phyloP scores from a whole-genome alignment of 768 basidiomycete genomes.

The Kwoniella dendrophila region DNA sequence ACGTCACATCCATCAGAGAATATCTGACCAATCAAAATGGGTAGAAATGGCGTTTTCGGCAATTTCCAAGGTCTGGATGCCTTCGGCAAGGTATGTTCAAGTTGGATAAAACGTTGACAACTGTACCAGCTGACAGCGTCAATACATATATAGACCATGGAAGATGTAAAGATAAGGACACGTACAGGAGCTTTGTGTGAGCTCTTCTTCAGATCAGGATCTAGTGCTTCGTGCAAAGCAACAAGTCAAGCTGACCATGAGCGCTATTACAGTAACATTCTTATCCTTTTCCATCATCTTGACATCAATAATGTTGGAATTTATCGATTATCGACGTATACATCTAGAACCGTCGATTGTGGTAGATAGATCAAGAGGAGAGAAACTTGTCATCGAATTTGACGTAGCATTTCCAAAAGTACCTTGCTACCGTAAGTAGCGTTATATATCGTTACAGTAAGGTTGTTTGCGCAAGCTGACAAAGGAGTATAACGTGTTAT shows the following conservation, averaged over 20 bases:
- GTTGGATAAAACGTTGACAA: not conserved
- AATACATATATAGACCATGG: constrained; percentile 73
- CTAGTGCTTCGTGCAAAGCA: too few relatives aligned
- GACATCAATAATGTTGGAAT: constrained; percentile 88
- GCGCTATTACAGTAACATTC: constrained; percentile 71
- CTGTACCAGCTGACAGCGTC: not conserved
- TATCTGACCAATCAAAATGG: constrained; percentile 42
- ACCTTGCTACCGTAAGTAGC: constrained; percentile 86
- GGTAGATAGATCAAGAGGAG: constrained; percentile 92
- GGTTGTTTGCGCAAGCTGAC: constrained; percentile 6
- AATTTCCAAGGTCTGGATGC: constrained; percentile 88
- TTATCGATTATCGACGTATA: constrained; percentile 88
- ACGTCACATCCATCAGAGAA: not conserved
- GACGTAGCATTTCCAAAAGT: constrained; percentile 95
- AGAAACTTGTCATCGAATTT: constrained; percentile 86
- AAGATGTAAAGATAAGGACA: constrained; percentile 99
- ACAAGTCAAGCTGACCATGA: not conserved
- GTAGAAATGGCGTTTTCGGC: constrained; percentile 56
- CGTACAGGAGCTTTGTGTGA: constrained; percentile 85
- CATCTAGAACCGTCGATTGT: constrained; percentile 83
- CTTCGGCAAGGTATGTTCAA: constrained; percentile 84
- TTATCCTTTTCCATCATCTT: constrained; percentile 89
- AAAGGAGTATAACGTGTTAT: not conserved
- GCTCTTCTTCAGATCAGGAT: constrained; percentile 40
- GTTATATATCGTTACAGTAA: too few relatives aligned